Evolutionary conservation across 768 basidiomycete species (phyloP).

Genomic region (Serendipita indica): DNA sequence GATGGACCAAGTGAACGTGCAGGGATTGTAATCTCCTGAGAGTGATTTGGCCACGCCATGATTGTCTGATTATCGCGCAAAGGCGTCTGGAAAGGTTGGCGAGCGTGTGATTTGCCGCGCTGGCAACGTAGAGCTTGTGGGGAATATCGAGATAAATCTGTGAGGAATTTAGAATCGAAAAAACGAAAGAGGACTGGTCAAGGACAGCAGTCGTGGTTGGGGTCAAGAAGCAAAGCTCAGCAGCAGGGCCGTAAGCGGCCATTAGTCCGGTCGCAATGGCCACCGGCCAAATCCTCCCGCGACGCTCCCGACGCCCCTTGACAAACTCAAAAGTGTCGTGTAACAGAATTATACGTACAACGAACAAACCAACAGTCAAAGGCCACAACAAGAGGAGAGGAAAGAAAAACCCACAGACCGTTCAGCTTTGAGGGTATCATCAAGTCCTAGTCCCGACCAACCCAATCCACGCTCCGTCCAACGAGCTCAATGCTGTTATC

Average conservation of each 20-base stretch:
- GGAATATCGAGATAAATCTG: background rate
- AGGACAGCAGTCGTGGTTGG: constrained; percentile 9
- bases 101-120: too few species aligned
- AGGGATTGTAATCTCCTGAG: background rate
- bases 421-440: too few species aligned
- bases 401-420: too few species aligned
- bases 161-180: background rate
- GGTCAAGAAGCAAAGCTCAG: background rate
- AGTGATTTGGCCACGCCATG: background rate
- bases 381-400: too few species aligned
- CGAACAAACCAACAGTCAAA: too few species aligned
- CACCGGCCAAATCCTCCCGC: too few species aligned
- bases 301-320: too few species aligned
- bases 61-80: background rate
- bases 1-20: background rate
- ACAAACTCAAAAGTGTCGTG: too few species aligned
- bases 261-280: background rate
- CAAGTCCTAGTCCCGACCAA: constrained; percentile 44
- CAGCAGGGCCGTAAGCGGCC: background rate
- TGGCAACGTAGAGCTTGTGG: too few species aligned
- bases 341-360: too few species aligned
- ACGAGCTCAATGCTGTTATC: constrained; percentile 83
- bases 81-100: too few species aligned
- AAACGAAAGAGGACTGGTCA: background rate
- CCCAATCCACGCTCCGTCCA: constrained; percentile 75